A percentile compares a stretch with the other conserved stretches of the same genome.
Evolutionary conservation across 1,284 basidiomycete species (phyloP).

Genomic region (Microbotryum intermedium): DNA sequence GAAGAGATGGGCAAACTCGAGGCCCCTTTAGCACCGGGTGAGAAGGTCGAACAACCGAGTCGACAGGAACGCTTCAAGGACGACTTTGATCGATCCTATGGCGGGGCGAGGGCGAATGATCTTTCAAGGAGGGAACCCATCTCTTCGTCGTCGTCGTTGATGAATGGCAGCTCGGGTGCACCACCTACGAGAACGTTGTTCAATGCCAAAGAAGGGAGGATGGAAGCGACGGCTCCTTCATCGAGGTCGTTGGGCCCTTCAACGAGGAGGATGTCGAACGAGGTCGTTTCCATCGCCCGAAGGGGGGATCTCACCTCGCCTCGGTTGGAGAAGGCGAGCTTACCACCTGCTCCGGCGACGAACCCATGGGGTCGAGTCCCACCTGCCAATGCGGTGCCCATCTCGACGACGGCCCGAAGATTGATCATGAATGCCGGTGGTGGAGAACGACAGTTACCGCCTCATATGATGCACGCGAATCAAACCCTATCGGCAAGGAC

Average conservation of each 20-base stretch:
- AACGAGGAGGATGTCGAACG: no score
- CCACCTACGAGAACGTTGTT: neutral
- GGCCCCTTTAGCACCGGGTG: constrained; percentile 23
- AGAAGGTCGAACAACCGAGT: constrained; percentile 28
- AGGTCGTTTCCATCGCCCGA: no score
- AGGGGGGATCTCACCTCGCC: constrained; percentile 3
- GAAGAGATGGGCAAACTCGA: constrained; percentile 20
- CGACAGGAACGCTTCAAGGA: constrained; percentile 69
- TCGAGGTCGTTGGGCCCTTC: no score
- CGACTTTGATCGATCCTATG: constrained; percentile 86
- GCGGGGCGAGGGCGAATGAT: no score
- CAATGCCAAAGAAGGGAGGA: no score
- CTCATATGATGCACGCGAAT: constrained; percentile 29
- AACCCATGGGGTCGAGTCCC: no score
- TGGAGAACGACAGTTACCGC: constrained; percentile 33
- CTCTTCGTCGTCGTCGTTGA: constrained; percentile 43
- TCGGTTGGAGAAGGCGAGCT: neutral
- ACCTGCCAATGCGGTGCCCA: no score
- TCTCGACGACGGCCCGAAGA: constrained; percentile 30
- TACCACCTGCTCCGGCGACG: no score
- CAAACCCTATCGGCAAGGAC: neutral
- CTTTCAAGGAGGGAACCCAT: constrained; percentile 35
- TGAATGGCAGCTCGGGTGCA: constrained; percentile 1
- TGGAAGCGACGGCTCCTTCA: no score
- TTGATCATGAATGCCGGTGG: constrained; percentile 31